Evolutionary conservation across 2,329 filamentous ascomycete genomes (phyloP), one percentile per base, ranked within the genome.

Genomic region (Fusarium begoniae): DNA sequence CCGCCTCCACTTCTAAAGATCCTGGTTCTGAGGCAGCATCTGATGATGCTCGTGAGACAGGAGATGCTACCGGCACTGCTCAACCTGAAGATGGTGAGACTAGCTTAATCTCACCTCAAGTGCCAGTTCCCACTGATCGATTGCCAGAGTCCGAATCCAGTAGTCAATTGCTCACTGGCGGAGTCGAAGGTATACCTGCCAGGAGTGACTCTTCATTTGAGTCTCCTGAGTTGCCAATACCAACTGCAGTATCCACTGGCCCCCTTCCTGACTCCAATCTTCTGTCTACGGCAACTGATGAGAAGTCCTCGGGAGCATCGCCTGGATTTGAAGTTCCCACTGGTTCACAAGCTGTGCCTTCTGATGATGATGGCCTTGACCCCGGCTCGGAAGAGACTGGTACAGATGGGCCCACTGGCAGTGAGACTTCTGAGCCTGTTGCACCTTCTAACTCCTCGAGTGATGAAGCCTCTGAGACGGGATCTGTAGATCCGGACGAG

Each of bases 191-290:
- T 3, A 26, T 50, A 24, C 37, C 55, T 3, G 45, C 2, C 6
- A 44, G 20, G 1, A 37, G 24, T 4, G 38, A 13, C 4, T 41
- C 63, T 0, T 57, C 56, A 0, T 66, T 66, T 22, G n/a, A 37
- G n/a, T 43, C 63, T 7, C 62, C 66, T 15, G 30, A 40, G 30
- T 3, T 55, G 13, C 58, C 63, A 17, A 14, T 66, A 5, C 63
- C 63, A 0, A 69, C 63, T 14, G 28, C 38, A 0, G 45, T 45
- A 6, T 44, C 57, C 4, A 63, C 57, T 7, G 45, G 54, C 1
- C n/a, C 45, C 9, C 35, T 37, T 4, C 26, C 58, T 41, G 60
- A 63, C 15, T 28, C 53, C 1, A 22, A 37, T n/a, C 11, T 63
- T 2, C 14, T 63, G 1, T 48, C 61, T 3, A 48, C 54, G 3